Evolutionary conservation across 2,329 filamentous ascomycete species (phyloP), one percentile per base, ranked within the genome.

Genomic region (Rosellinia necatrix): DNA sequence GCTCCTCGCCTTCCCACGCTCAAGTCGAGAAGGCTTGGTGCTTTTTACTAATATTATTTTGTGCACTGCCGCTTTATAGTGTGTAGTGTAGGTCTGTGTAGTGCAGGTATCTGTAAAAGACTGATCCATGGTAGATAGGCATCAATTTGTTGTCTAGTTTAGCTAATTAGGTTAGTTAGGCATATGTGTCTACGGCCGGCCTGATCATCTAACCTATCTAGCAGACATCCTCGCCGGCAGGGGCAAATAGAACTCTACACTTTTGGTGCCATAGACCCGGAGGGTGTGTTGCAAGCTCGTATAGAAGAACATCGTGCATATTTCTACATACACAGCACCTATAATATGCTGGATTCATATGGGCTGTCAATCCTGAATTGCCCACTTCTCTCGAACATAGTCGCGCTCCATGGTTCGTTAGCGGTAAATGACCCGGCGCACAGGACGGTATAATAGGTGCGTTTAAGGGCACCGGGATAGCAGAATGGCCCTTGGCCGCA

Each of bases 261-360:
- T n/a, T 30, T 7, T 19, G 8, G 22, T 42, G 40, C 22, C 40
- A 42, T n/a, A 42, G 29, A 15, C 12, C 40, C 6, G 22, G 24
- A 19, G 8, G 44, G 24, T 46, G 25, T 50, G 50, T 49, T 35
- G 35, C 29, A 47, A 27, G 27, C 32, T 47, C 40, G 32, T 41
- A 38, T 37, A 40, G 21, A 30, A 22, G 24, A 46, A 34, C 34
- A 27, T 21, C 38, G 50, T 54, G 50, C 55, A 54, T 46, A 46
- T 29, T 34, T 15, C 32, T 49, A 51, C 46, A 10, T 40, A 22
- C 13, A 32, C 37, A 5, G 15, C n/a, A n/a, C 19, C 7, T 13
- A 38, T 49, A 43, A 42, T 32, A 40, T 43, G 27, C 49, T 15
- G 41, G 49, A 21, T n/a, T n/a, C 25, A 32, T 40, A 53, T 40